phyloP scores from a whole-genome alignment of 306 rosid genomes.

The Cucumis cinereus region DNA sequence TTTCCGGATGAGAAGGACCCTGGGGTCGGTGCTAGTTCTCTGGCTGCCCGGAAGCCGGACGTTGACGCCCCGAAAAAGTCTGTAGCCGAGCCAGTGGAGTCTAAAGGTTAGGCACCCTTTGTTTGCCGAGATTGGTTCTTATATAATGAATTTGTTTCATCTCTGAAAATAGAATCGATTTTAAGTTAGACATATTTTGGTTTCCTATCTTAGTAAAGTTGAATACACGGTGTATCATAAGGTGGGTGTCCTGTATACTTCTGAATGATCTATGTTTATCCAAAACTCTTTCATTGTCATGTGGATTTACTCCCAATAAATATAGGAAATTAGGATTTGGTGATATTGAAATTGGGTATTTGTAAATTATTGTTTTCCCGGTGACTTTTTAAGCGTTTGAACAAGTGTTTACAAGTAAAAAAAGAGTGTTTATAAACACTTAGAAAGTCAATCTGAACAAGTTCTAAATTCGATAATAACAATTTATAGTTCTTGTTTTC shows the following conservation, averaged over 20 bases:
- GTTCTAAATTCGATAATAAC: background rate
- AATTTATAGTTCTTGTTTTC: background rate
- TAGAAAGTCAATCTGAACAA: no score
- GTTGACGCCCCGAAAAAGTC: constrained; percentile 23
- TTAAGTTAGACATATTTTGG: background rate
- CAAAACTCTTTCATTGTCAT: background rate
- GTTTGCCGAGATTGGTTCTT: background rate
- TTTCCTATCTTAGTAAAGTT: background rate
- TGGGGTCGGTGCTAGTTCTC: constrained; percentile 7
- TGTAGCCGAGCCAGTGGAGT: constrained; percentile 13
- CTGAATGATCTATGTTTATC: no score
- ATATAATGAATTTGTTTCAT: background rate
- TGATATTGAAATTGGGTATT: background rate
- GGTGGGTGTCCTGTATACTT: background rate
- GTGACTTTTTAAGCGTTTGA: no score
- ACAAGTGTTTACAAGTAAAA: no score
- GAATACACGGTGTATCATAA: background rate
- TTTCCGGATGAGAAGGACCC: constrained; percentile 69
- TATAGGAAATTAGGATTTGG: background rate
- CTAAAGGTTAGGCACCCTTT: constrained; percentile 45
- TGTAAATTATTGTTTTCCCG: background rate
- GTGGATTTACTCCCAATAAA: background rate
- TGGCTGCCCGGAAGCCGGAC: constrained; percentile 18
- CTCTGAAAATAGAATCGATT: background rate
- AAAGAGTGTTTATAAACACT: no score